These are phyloP conservation scores for Pholiota adiposa DNA, from an alignment of 1,284 basidiomycete species.

Conservation along the genomic window DNA sequence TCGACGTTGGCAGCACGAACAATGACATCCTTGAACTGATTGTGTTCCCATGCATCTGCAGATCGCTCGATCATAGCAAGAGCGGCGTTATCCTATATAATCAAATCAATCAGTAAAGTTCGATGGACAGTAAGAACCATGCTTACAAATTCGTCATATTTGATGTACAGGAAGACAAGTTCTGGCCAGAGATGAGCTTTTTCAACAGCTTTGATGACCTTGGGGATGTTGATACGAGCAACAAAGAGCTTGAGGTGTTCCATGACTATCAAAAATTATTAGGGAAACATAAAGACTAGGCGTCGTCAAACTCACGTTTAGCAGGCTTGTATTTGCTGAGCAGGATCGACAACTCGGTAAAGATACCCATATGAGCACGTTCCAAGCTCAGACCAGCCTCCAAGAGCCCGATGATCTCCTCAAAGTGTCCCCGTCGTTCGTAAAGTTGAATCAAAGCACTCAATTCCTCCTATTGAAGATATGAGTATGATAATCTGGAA, in stretches of 20 bases:
- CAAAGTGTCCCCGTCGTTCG: slow-evolving; percentile 92
- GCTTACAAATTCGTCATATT: slow-evolving; percentile 92
- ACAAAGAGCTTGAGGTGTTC: slow-evolving; percentile 99
- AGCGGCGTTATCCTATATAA: slow-evolving; percentile 85
- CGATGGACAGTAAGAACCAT: neutral
- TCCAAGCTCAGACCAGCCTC: slow-evolving; percentile 96
- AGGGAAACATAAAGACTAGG: slow-evolving; percentile 9
- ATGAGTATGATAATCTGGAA: slow-evolving; percentile 14
- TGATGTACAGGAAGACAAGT: slow-evolving; percentile 97
- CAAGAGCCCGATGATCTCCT: slow-evolving; percentile 89
- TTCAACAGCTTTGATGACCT: slow-evolving; percentile 94
- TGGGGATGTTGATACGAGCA: slow-evolving; percentile 94
- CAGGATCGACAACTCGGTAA: slow-evolving; percentile 93
- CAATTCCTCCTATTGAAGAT: slow-evolving; percentile 77
- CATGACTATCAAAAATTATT: slow-evolving; percentile 70
- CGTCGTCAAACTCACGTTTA: slow-evolving; percentile 64
- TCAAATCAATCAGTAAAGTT: neutral
- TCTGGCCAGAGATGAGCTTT: slow-evolving; percentile 99
- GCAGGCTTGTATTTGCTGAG: slow-evolving; percentile 97
- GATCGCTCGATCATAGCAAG: slow-evolving; percentile 98
- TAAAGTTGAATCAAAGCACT: slow-evolving; percentile 83
- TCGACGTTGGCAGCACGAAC: slow-evolving; percentile 98
- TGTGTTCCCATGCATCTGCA: slow-evolving; percentile 98
- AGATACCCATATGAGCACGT: slow-evolving; percentile 94
- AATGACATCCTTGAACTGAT: slow-evolving; percentile 97